These are phyloP conservation scores for Melastoma candidum DNA, from an alignment of 441 rosid species.

Conservation along the genomic window DNA sequence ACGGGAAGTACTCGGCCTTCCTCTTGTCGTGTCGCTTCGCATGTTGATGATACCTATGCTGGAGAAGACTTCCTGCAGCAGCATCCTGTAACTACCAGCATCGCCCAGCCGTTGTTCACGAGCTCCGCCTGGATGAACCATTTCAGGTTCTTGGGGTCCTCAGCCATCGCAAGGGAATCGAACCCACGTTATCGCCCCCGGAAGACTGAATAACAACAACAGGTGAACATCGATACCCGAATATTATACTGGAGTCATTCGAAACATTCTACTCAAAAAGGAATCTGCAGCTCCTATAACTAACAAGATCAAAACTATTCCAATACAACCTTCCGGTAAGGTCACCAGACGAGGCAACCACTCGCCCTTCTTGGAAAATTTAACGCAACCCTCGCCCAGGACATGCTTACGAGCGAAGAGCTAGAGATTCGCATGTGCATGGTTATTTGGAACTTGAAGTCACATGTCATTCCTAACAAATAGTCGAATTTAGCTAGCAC, in stretches of 20 bases:
- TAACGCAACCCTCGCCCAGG: background rate
- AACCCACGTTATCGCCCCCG: conserved; percentile 92
- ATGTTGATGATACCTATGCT: conserved; percentile 72
- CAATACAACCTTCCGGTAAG: conserved; percentile 61
- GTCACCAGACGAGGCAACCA: conserved; percentile 65
- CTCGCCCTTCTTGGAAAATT: conserved; percentile 31
- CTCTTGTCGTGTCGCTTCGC: conserved; percentile 85
- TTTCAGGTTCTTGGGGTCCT: conserved; percentile 87
- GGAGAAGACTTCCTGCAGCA: conserved; percentile 84
- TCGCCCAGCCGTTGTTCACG: conserved; percentile 87
- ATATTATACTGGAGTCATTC: too few species aligned
- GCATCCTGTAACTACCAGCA: conserved; percentile 94
- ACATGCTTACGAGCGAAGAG: too few species aligned
- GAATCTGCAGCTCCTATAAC: too few species aligned
- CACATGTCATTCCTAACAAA: too few species aligned
- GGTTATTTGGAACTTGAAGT: too few species aligned
- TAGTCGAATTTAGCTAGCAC: too few species aligned
- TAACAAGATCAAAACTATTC: too few species aligned
- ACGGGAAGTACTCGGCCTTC: conserved; percentile 76
- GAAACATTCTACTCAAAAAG: too few species aligned
- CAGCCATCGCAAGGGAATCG: conserved; percentile 83
- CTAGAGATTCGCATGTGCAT: too few species aligned
- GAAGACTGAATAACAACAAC: conserved; percentile 41
- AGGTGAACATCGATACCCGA: background rate
- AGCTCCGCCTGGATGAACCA: conserved; percentile 94